Conservation (phyloP, 768 basidiomycete species). For the Lentinus tigrinus region DNA sequence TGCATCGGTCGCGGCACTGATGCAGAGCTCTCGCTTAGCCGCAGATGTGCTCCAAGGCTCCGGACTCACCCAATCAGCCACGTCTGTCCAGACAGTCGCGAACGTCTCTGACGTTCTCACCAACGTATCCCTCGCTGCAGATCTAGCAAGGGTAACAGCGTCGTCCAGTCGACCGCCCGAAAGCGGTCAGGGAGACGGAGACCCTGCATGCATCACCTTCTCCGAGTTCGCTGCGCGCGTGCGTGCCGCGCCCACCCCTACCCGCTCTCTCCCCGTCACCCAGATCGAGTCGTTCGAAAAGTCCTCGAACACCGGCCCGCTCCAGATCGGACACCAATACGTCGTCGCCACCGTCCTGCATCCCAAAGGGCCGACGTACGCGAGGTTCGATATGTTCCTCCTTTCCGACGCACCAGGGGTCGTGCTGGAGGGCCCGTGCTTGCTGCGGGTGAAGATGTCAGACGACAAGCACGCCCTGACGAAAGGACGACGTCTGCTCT, state of each 20-base stretch:
- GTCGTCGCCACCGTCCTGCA: conserved; percentile 1
- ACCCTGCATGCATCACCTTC: neutral
- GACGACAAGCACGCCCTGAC: conserved; percentile 5
- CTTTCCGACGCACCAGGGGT: neutral
- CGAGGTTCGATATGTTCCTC: neutral
- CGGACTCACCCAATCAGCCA: neutral
- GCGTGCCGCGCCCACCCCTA: neutral
- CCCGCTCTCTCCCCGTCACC: neutral
- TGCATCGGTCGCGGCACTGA: too few species aligned
- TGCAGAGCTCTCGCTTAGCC: neutral
- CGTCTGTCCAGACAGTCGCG: neutral
- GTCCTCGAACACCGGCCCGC: neutral
- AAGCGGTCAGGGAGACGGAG: too few species aligned
- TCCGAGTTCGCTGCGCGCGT: neutral
- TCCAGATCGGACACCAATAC: conserved; percentile 4
- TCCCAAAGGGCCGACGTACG: neutral
- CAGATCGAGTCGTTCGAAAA: neutral
- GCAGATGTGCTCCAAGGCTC: conserved; percentile 1
- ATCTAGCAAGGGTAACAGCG: too few species aligned
- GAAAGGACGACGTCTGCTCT: neutral
- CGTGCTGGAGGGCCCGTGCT: neutral
- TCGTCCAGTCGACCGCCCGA: too few species aligned
- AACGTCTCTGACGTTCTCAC: neutral
- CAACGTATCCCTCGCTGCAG: too few species aligned
- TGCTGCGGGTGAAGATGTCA: neutral